Evolutionary conservation across 2,329 filamentous ascomycete species (phyloP), one percentile per base, ranked within the genome.

Genomic region (Apiospora phragmitis): DNA sequence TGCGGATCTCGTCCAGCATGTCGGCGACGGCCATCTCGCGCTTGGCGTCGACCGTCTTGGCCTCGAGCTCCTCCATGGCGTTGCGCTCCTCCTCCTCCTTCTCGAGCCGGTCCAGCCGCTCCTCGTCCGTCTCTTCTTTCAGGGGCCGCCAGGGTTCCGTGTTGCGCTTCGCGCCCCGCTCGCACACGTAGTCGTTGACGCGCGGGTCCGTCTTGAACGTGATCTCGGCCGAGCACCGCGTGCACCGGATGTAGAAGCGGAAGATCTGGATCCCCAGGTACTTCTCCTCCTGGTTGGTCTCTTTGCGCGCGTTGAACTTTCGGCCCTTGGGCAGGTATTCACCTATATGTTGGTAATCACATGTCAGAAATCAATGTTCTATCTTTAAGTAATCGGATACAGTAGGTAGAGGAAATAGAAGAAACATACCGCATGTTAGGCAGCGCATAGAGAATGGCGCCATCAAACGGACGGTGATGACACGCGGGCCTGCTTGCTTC

Each of bases 11-110:
- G 81, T 99, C 96, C 70, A 99, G 84, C 9, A 95, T 95, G 84
- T 99, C 96, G 1, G 96, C 96, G 62, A 98, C 94, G 24, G 93
- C 94, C 95, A 99, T 99, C 82, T 99, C 96, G 51, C 92, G 88
- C 84, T 96, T 95, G 0, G 95, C 95, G 80, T 99, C 96, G 29
- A 93, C 84, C 70, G 95, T 97, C 84, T 98, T 98, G 73, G 93
- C 92, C 83, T 99, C 96, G 65, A 99, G 83, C 79, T 98, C 95
- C 70, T 93, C 93, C 97, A 99, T 99, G 29, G 94, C 94, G 80
- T 98, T 95, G 74, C 91, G 88, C 81, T 97, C 94, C 71, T 91
- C 89, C 74, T 91, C 84, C 74, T 89, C 86, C 69, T 97, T 93
- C 83, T 98, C 94, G 6, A 98, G 82, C 35, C 96, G 86, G 80